A percentile compares a stretch with the other conserved stretches of the same genome.
phyloP scores from a whole-genome alignment of 306 rosid species.

The Cucurbita pepo region DNA sequence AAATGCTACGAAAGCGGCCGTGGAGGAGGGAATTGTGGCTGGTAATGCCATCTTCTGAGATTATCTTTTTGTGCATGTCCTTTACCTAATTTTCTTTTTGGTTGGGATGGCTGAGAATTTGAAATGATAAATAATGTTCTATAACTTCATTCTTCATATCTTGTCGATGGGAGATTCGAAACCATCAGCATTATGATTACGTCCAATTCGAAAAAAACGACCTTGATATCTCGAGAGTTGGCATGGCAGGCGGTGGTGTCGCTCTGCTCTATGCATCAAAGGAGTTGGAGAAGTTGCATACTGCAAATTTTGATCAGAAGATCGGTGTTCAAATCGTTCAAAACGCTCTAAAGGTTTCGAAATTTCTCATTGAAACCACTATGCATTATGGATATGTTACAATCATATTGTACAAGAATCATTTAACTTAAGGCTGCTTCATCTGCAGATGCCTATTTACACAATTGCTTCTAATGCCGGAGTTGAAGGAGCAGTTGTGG shows the following conservation, averaged over 20 bases:
- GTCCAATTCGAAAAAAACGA: background rate
- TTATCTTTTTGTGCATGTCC: background rate
- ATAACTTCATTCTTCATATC: background rate
- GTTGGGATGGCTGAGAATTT: background rate
- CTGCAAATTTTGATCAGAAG: conserved; percentile 42
- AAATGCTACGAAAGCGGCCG: conserved; percentile 47
- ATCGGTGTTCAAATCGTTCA: conserved; percentile 45
- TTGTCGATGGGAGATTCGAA: background rate
- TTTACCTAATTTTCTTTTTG: background rate
- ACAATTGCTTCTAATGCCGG: conserved; percentile 41
- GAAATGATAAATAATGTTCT: background rate
- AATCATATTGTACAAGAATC: background rate
- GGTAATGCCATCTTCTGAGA: conserved; percentile 11
- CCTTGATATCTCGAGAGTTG: background rate
- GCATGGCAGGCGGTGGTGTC: conserved; percentile 35
- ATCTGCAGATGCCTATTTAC: conserved; percentile 26
- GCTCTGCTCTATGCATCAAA: conserved; percentile 42
- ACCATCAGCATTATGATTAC: background rate
- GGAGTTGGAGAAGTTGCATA: conserved; percentile 29
- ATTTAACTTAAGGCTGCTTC: background rate
- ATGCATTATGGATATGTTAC: background rate
- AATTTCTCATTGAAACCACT: background rate
- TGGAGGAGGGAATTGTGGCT: conserved; percentile 43
- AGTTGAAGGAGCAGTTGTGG: conserved; percentile 35
- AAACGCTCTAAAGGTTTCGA: conserved; percentile 34